A percentile compares a stretch with the other conserved stretches of the same genome.
Evolutionary conservation across 192 early-diverging fungal genomes (phyloP).

Genomic region (Coemansia aciculifera): DNA sequence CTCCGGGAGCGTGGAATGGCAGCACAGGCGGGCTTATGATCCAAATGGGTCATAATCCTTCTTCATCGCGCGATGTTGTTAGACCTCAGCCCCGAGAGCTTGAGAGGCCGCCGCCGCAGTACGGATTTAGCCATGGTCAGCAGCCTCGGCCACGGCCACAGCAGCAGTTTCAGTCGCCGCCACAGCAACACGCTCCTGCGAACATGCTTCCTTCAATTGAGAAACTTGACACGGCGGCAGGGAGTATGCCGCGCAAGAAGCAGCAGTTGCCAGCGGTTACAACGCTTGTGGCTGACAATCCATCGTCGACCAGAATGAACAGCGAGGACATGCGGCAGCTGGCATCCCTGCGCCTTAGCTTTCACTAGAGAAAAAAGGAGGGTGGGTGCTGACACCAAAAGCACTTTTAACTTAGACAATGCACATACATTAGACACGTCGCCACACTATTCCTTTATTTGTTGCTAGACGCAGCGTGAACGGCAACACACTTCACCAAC

Average conservation of each 20-base stretch:
- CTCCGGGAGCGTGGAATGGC: conserved; percentile 11
- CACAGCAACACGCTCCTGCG: neutral
- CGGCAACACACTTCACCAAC: neutral
- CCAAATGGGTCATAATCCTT: neutral
- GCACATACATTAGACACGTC: neutral
- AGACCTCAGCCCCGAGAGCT: neutral
- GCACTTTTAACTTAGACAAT: conserved; percentile 2
- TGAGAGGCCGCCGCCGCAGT: neutral
- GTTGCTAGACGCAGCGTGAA: neutral
- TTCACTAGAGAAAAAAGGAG: conserved; percentile 25
- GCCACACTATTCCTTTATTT: conserved; percentile 1
- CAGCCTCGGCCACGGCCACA: neutral
- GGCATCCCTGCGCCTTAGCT: conserved; percentile 39
- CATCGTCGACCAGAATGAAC: conserved; percentile 28
- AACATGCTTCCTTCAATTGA: conserved; percentile 35
- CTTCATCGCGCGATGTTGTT: neutral
- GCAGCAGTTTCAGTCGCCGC: conserved; percentile 6
- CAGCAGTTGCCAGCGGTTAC: conserved; percentile 2
- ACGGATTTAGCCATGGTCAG: neutral
- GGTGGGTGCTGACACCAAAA: neutral
- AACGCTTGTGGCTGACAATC: neutral
- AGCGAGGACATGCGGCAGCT: conserved; percentile 53
- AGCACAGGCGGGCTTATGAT: conserved; percentile 14
- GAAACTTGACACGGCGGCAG: conserved; percentile 9
- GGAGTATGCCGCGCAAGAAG: neutral